Conservation (phyloP, 2,329 filamentous ascomycete species). For the Lasiodiplodia sp. region DNA sequence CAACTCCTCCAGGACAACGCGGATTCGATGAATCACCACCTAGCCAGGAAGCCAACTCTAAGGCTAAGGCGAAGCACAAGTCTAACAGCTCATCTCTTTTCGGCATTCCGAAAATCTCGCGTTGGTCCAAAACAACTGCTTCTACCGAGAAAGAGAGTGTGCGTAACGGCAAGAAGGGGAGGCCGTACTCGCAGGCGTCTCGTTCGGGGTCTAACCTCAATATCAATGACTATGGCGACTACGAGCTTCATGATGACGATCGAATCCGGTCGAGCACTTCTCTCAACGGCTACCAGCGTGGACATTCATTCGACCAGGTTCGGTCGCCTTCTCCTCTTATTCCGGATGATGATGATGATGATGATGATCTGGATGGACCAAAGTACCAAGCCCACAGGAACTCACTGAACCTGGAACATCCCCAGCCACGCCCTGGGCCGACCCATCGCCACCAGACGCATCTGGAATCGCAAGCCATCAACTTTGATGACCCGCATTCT, state of each 20-base stretch:
- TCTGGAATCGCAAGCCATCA: constrained; percentile 75
- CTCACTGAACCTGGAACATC: constrained; percentile 80
- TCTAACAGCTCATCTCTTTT: constrained; percentile 82
- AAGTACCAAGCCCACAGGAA: constrained; percentile 86
- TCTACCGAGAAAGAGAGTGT: constrained; percentile 81
- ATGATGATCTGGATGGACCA: constrained; percentile 62
- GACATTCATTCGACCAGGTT: constrained; percentile 33
- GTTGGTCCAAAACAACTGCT: constrained; percentile 96
- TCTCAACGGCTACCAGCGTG: constrained; percentile 34
- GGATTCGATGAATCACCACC: constrained; percentile 54
- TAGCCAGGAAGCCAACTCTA: constrained; percentile 80
- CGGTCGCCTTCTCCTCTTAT: constrained; percentile 61
- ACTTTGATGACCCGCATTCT: constrained; percentile 60
- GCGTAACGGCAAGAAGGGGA: constrained; percentile 68
- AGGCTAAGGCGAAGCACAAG: constrained; percentile 88
- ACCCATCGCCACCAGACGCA: constrained; percentile 77
- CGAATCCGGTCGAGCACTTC: constrained; percentile 51
- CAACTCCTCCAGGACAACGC: constrained; percentile 61
- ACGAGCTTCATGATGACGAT: constrained; percentile 68
- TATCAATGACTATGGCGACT: constrained; percentile 67
- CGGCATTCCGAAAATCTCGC: constrained; percentile 81
- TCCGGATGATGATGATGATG: constrained; percentile 48
- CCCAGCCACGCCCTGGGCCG: constrained; percentile 76
- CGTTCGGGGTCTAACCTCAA: constrained; percentile 79
- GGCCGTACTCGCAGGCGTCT: constrained; percentile 71